Base-by-base conservation (phyloP, 768 basidiomycete species). In the Podaxis sp. region DNA sequence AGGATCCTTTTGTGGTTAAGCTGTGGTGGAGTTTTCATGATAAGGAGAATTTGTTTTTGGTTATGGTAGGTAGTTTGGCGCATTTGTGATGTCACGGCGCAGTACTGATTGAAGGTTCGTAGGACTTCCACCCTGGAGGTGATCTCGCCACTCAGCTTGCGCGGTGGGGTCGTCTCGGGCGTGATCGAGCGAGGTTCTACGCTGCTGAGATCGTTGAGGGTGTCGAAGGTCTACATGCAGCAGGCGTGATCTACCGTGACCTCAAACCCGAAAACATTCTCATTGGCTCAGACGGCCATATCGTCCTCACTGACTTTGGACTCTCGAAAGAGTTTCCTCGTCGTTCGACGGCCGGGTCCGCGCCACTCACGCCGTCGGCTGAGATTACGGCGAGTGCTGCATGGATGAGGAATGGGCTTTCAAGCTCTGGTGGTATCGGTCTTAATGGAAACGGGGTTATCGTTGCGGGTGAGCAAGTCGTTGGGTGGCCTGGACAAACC, bases 1-100 rank as follows among this genome's bases (percentile, higher is more conserved):
- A 85, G 68, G 95, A 98, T 72, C 95, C 95, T 11, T 99, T 99
- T 73, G 92, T 99, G 57, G 94, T 98, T 64, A 93, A 90, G 74
- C 84, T 99, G 17, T 93, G 94, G 87, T 96, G 93, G 90, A 92
- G 92, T 75, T 99, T 99, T 79, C 96, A 98, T 75, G 96, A 99
- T 77, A 92, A 92, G 77, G 95, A 98, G 74, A 96, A 97, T 72
- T 77, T 99, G 65, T 99, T 96, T 77, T 85, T 99, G 71, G 94
- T 98, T 49, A 96, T 99, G 91, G 92, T 90, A 64, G 68, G 77
- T 79, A 67, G 65, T 66, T 19, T 17, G 44, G 54, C 40, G n/a
- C 9, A 4, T 69, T 67, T 62, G 63, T 11, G 6, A 52, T 11
- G 48, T 52, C 44, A 40, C 22, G n/a, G 5, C 9, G n/a, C n/a